These are phyloP conservation scores for Stephania cephalantha DNA, from an alignment of 164 flowering plant species.

Conservation along the genomic window DNA sequence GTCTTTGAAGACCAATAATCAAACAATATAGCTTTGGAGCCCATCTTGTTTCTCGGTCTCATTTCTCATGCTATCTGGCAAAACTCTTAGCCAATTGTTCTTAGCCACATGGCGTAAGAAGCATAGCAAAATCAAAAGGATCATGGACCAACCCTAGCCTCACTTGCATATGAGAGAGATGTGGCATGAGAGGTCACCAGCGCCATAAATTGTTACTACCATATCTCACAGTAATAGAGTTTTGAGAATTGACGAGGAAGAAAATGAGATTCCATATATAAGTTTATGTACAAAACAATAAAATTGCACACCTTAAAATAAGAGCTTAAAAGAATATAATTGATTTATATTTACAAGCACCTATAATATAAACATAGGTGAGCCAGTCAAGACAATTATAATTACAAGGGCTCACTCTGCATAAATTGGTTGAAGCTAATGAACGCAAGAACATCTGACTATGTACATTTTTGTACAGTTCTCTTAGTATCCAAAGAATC, in stretches of 20 bases:
- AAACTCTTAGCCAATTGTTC: neutral
- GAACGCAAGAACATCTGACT: neutral
- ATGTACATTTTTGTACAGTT: neutral
- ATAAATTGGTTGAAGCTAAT: neutral
- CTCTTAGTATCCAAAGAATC: neutral
- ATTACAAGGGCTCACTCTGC: slow-evolving; percentile 4
- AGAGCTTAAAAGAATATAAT: neutral
- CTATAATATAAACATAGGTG: neutral
- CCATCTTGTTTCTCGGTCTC: neutral
- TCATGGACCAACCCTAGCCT: neutral
- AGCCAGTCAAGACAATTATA: slow-evolving; percentile 3
- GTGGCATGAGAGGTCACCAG: neutral
- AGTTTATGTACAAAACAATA: neutral
- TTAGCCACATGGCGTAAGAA: neutral
- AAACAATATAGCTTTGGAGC: neutral
- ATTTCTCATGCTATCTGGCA: neutral
- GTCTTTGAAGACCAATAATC: too few species aligned
- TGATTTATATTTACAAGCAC: neutral
- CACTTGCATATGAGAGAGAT: neutral
- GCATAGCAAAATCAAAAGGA: neutral
- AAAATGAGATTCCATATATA: neutral
- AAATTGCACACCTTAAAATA: slow-evolving; percentile 1
- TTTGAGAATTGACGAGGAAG: neutral
- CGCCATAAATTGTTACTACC: too few species aligned
- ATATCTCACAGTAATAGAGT: too few species aligned